Percentiles rank a stretch among this genome's conserved stretches.
Evolutionary conservation across 345 rosid genomes (phyloP).

Genomic region (Aethionema arabicum): DNA sequence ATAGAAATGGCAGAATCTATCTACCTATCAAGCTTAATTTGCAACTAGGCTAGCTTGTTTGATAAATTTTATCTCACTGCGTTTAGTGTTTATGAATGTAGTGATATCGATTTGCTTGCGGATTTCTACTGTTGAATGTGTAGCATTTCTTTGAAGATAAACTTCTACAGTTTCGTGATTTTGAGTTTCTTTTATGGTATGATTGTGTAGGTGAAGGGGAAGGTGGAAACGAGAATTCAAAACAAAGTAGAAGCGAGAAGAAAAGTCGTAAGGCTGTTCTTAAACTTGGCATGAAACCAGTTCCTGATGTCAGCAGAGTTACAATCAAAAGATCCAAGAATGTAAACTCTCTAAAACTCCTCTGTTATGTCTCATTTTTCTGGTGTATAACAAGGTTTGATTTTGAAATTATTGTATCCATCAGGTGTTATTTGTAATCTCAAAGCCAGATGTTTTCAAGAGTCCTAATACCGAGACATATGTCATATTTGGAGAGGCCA

Average conservation of each 20-base stretch:
- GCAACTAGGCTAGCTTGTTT: not conserved
- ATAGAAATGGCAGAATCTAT: not conserved
- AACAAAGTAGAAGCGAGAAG: conserved; percentile 83
- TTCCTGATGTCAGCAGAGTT: conserved; percentile 75
- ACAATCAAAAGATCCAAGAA: conserved; percentile 76
- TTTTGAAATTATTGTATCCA: conserved; percentile 5
- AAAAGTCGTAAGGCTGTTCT: conserved; percentile 75
- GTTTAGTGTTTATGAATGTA: not conserved
- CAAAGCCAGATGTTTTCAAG: conserved; percentile 85
- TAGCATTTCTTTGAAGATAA: not conserved
- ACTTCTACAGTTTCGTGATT: not conserved
- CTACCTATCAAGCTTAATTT: not conserved
- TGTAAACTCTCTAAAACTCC: conserved; percentile 30
- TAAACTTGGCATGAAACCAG: conserved; percentile 78
- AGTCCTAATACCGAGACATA: conserved; percentile 80
- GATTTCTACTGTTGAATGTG: conserved; percentile 1
- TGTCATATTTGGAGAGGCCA: conserved; percentile 76
- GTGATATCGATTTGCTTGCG: not conserved
- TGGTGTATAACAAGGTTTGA: not conserved
- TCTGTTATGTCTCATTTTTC: not conserved
- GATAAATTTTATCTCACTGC: too few species aligned
- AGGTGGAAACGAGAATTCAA: conserved; percentile 64
- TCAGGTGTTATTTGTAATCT: conserved; percentile 70
- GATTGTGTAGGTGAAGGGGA: conserved; percentile 32
- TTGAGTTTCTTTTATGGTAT: not conserved